Base-by-base conservation (phyloP, 2,329 filamentous ascomycete species). In the Ceratocystis destructans region DNA sequence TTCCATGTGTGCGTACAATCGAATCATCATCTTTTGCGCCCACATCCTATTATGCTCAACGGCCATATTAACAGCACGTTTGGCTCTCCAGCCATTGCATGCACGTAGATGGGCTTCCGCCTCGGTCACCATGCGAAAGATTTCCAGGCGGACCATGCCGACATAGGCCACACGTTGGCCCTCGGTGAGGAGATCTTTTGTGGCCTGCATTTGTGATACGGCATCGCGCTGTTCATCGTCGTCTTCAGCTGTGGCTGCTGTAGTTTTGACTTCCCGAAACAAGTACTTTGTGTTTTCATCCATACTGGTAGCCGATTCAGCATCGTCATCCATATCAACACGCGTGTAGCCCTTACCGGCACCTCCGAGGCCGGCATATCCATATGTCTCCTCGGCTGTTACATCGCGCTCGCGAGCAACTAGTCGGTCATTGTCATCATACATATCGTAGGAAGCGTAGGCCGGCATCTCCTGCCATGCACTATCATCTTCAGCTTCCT, bases 11-110 rank as follows among this genome's bases (percentile, higher is more conserved):
- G 85, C 79, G 74, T 97, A 99, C 12, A 99, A 75, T 28, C 93
- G 85, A 68, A 96, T 85, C 92, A 99, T 99, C 82, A 96, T 96
- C 78, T 95, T 95, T 75, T 99, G 94, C 66, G 89, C 86, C 93
- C 93, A 99, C 88, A 96, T 96, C 75, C 88, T 88, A 78, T 89
- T 87, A 45, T 86, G 83, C 74, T 96, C 94, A 10, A 85, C 78
- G 0, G 88, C 84, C 68, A 87, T 77, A 37, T 83, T 80, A 10
- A 91, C 74, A 55, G 85, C 79, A 74, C 93, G 96, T 75, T 87
- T 94, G 1, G 84, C 82, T 53, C 80, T 82, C 71, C 82, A 89
- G 1, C 82, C 85, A 33, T 77, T 76, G 7, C 64, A 64, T 46
- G 62, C 15, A 15, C 33, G 53, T 64, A 65, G 44, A 5, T 64